A percentile compares a stretch with the other conserved stretches of the same genome.
These are phyloP conservation scores for Papilionanthe hybrid DNA, from an alignment of 116 monocot species.

Conservation along the genomic window DNA sequence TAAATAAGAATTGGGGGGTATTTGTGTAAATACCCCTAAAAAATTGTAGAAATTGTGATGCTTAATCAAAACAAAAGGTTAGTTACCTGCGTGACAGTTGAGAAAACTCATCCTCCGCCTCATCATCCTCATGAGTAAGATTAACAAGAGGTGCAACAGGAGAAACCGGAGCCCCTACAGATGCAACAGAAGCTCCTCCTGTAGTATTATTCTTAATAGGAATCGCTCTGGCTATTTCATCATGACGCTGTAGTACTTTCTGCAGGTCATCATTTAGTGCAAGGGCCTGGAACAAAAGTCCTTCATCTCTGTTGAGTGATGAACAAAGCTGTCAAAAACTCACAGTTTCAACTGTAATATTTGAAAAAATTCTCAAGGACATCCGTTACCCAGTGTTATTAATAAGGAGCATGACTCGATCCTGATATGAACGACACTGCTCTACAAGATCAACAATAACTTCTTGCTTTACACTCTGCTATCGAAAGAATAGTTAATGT, in stretches of 20 bases:
- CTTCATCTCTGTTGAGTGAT: slow-evolving; percentile 64
- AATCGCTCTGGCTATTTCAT: slow-evolving; percentile 61
- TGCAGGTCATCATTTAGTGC: slow-evolving; percentile 85
- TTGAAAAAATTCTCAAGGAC: slow-evolving; percentile 8
- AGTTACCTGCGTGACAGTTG: slow-evolving; percentile 74
- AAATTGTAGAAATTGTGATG: background rate
- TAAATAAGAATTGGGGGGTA: no score
- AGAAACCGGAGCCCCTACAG: slow-evolving; percentile 8
- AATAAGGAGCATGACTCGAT: slow-evolving; percentile 36
- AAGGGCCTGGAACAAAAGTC: slow-evolving; percentile 69
- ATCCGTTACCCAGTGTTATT: slow-evolving; percentile 44
- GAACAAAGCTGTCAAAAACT: slow-evolving; percentile 16
- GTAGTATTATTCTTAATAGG: slow-evolving; percentile 42
- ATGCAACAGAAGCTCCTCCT: slow-evolving; percentile 10
- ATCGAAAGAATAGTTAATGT: background rate
- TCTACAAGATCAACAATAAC: slow-evolving; percentile 53
- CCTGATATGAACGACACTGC: slow-evolving; percentile 44
- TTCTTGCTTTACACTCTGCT: slow-evolving; percentile 46
- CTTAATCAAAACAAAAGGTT: background rate
- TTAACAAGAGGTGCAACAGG: slow-evolving; percentile 51
- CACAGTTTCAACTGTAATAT: slow-evolving; percentile 6
- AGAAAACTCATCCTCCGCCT: slow-evolving; percentile 75
- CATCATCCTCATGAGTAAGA: slow-evolving; percentile 74
- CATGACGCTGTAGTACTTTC: slow-evolving; percentile 72
- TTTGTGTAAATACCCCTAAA: no score